phyloP scores from a whole-genome alignment of 208 protist genomes.

The Trypanosoma lewisi region DNA sequence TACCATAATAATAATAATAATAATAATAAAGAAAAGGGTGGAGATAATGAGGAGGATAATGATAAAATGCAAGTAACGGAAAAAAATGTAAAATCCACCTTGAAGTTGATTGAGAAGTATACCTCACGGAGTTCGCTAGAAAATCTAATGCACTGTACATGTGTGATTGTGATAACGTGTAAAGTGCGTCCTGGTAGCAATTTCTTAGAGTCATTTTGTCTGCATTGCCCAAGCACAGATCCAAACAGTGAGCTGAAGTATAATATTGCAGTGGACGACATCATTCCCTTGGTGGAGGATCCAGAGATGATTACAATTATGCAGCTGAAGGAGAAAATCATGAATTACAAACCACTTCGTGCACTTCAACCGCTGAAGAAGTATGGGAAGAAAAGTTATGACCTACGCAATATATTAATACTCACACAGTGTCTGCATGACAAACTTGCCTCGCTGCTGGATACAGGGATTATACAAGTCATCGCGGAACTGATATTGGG shows the following conservation, averaged over 20 bases:
- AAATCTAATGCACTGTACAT: slow-evolving; percentile 56
- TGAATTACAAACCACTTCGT: slow-evolving; percentile 58
- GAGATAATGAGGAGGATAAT: not conserved
- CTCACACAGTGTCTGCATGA: slow-evolving; percentile 70
- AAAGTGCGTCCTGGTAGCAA: slow-evolving; percentile 63
- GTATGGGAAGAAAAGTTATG: slow-evolving; percentile 24
- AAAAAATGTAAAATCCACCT: slow-evolving; percentile 28
- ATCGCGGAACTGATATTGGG: slow-evolving; percentile 68
- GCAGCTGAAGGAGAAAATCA: slow-evolving; percentile 79
- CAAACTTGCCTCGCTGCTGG: slow-evolving; percentile 65
- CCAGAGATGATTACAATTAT: slow-evolving; percentile 68
- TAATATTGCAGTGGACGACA: slow-evolving; percentile 78
- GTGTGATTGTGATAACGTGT: slow-evolving; percentile 73
- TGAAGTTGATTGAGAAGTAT: slow-evolving; percentile 45
- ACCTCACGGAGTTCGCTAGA: slow-evolving; percentile 50
- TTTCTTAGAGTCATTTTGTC: slow-evolving; percentile 74
- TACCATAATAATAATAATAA: slow-evolving; percentile 2
- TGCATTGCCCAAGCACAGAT: slow-evolving; percentile 68
- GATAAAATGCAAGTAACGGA: slow-evolving; percentile 23
- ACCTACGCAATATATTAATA: slow-evolving; percentile 82
- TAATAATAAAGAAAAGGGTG: not conserved
- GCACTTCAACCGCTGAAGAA: slow-evolving; percentile 39
- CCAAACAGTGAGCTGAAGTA: slow-evolving; percentile 49
- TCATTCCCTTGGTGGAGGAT: slow-evolving; percentile 66
- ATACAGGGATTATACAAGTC: slow-evolving; percentile 67